These are phyloP conservation scores for Arctium minus DNA, from an alignment of 129 eudicot genomes.

Conservation along the genomic window DNA sequence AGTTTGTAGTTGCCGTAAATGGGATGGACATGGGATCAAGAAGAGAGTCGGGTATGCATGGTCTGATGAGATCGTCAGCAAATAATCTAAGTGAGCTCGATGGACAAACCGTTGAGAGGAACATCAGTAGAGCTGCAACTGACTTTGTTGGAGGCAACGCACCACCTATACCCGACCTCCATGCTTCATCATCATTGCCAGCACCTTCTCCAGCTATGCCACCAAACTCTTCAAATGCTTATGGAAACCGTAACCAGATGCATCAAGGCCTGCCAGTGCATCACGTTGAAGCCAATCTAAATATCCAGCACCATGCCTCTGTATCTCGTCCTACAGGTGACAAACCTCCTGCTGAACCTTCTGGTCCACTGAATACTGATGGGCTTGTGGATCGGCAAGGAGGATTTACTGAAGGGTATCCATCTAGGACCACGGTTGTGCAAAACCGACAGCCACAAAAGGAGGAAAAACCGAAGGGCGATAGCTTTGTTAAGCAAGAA, in stretches of 20 bases:
- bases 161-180: slow-evolving; percentile 34
- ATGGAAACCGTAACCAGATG: slow-evolving; percentile 33
- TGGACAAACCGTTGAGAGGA: slow-evolving; percentile 36
- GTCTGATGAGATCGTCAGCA: slow-evolving; percentile 56
- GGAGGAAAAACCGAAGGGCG: slow-evolving; percentile 48
- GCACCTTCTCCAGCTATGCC: slow-evolving; percentile 31
- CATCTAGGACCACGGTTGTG: slow-evolving; percentile 5
- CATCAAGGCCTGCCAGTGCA: slow-evolving; percentile 30
- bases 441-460: slow-evolving; percentile 27
- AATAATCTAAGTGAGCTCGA: slow-evolving; percentile 60
- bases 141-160: slow-evolving; percentile 35
- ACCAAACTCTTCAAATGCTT: slow-evolving; percentile 29
- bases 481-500: slow-evolving; percentile 31
- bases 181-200: slow-evolving; percentile 12
- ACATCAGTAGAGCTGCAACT: slow-evolving; percentile 22
- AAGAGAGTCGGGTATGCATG: slow-evolving; percentile 45
- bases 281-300: slow-evolving; percentile 39
- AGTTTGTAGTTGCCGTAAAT: slow-evolving; percentile 88
- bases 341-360: slow-evolving; percentile 34
- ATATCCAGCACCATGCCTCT: slow-evolving; percentile 25
- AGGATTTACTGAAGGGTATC: slow-evolving; percentile 31
- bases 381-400: slow-evolving; percentile 26
- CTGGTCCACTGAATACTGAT: slow-evolving; percentile 25
- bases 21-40: slow-evolving; percentile 77
- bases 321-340: slow-evolving; percentile 21